These are phyloP conservation scores for Aspergillus clavatus DNA, from an alignment of 2,329 filamentous ascomycete species.

Conservation along the genomic window DNA sequence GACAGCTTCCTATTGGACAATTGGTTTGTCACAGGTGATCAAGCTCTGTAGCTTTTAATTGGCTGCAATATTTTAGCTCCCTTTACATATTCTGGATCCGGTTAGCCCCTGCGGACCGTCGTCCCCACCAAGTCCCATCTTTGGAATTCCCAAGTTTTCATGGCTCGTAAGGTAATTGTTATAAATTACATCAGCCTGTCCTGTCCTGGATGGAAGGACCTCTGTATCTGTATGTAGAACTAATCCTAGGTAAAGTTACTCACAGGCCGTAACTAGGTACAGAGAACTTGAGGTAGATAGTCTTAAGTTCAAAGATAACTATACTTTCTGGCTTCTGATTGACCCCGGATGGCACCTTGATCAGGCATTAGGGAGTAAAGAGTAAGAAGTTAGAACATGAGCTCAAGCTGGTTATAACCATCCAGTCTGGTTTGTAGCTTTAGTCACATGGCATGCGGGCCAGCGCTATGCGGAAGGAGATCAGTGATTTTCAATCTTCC, in stretches of 20 bases:
- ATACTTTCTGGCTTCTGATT: too few species aligned
- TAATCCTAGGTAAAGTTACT: too few species aligned
- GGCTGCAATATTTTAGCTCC: neutral
- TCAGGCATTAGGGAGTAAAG: too few species aligned
- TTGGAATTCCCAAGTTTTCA: constrained; percentile 5
- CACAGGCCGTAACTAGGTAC: too few species aligned
- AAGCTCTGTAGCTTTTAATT: neutral
- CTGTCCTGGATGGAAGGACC: too few species aligned
- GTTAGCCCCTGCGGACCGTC: constrained; percentile 12
- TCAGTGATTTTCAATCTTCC: neutral
- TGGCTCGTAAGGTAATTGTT: neutral
- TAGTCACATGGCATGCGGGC: neutral
- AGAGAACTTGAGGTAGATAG: too few species aligned
- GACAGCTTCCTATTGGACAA: neutral
- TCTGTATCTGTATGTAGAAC: too few species aligned
- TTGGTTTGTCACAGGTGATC: neutral
- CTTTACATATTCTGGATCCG: constrained; percentile 16
- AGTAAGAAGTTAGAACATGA: too few species aligned
- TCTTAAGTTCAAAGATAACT: too few species aligned
- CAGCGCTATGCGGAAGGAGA: neutral
- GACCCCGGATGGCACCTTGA: too few species aligned
- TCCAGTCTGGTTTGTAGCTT: too few species aligned
- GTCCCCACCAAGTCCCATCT: constrained; percentile 4
- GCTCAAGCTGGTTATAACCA: too few species aligned
- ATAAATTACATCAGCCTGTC: neutral